These are phyloP conservation scores for Pseudotulostoma volvatum DNA, from an alignment of 495 filamentous ascomycete species.

Conservation along the genomic window DNA sequence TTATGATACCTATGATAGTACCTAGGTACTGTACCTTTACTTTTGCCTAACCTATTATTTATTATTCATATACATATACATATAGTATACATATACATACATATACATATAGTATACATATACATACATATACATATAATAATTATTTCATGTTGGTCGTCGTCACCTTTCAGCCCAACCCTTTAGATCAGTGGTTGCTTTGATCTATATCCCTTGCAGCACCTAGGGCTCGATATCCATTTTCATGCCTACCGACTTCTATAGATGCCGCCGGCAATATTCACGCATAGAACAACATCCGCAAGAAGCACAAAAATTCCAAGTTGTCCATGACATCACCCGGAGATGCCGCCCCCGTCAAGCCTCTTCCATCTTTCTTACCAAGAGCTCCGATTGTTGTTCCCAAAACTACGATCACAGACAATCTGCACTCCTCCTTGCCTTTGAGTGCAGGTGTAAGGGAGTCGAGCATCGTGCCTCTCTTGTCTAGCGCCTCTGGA, in stretches of 20 bases:
- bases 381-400: slow-evolving; percentile 33
- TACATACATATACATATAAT: too few species aligned
- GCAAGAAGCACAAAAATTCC: slow-evolving; percentile 2
- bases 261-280: slow-evolving; percentile 3
- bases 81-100: too few species aligned
- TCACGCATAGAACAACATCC: not conserved
- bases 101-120: too few species aligned
- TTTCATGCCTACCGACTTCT: not conserved
- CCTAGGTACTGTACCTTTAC: too few species aligned
- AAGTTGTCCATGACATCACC: slow-evolving; percentile 43
- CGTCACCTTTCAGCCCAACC: not conserved
- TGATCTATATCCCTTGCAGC: not conserved
- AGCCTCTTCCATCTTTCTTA: slow-evolving; percentile 42
- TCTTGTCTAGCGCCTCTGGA: slow-evolving; percentile 23
- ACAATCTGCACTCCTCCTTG: slow-evolving; percentile 21
- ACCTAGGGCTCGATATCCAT: not conserved
- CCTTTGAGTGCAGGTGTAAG: slow-evolving; percentile 32
- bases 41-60: too few species aligned
- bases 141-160: too few species aligned
- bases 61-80: too few species aligned
- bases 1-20: too few species aligned
- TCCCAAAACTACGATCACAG: slow-evolving; percentile 33
- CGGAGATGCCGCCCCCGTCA: slow-evolving; percentile 43
- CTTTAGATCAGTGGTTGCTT: not conserved
- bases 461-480: slow-evolving; percentile 28